Conservation (phyloP, 1,139 yeast genomes). For the Yamadazyma sp. region DNA sequence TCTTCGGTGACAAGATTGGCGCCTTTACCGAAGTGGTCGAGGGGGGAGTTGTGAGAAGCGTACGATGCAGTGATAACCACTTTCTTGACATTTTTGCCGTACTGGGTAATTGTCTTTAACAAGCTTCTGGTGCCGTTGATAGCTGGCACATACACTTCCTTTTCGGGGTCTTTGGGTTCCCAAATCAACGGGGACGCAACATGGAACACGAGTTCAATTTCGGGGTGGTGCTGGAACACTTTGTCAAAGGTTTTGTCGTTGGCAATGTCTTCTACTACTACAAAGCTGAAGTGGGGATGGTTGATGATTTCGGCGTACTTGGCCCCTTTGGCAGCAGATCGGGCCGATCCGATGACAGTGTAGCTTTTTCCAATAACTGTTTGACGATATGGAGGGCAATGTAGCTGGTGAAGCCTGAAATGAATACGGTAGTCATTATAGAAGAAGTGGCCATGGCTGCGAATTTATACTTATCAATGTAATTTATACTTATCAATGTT, state of each 20-base stretch:
- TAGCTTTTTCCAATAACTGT: slow-evolving; percentile 22
- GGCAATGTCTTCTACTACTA: slow-evolving; percentile 19
- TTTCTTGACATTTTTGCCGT: slow-evolving; percentile 25
- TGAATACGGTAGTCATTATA: slow-evolving; percentile 7
- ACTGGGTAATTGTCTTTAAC: slow-evolving; percentile 23
- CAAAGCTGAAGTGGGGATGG: slow-evolving; percentile 21
- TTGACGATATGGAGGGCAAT: slow-evolving; percentile 29
- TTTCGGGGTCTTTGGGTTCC: slow-evolving; percentile 15
- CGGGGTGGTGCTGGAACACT: slow-evolving; percentile 14
- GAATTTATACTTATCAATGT: no score
- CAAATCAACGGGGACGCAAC: slow-evolving; percentile 16
- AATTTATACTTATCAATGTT: no score
- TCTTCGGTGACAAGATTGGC: slow-evolving; percentile 29
- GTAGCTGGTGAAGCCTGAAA: slow-evolving; percentile 12
- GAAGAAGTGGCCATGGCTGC: no score
- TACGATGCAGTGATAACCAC: slow-evolving; percentile 42
- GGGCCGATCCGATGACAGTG: slow-evolving; percentile 28
- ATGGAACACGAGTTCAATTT: slow-evolving; percentile 16
- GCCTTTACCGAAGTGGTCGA: slow-evolving; percentile 23
- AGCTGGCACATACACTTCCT: slow-evolving; percentile 24
- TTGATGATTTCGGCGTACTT: slow-evolving; percentile 16
- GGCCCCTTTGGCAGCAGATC: slow-evolving; percentile 26
- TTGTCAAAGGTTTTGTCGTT: slow-evolving; percentile 14
- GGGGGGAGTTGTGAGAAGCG: slow-evolving; percentile 24
- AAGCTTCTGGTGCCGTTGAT: slow-evolving; percentile 35